Conservation (phyloP, 345 rosid species). For the Nephelium lappaceum region DNA sequence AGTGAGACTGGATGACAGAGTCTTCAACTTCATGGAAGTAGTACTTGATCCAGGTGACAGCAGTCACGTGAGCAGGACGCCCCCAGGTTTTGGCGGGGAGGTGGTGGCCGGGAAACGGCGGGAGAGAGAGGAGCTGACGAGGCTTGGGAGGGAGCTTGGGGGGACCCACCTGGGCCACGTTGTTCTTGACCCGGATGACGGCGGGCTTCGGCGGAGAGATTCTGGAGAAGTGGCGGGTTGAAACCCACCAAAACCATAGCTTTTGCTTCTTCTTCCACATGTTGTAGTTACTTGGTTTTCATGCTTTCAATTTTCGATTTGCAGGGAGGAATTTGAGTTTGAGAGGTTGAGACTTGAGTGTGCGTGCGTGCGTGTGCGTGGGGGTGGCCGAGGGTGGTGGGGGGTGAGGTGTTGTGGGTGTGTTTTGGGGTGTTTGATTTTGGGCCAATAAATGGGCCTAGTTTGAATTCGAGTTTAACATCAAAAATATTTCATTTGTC, state of each 20-base stretch:
- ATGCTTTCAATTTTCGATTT: not conserved
- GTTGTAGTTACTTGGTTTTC: not conserved
- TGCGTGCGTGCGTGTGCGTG: too few relatives aligned
- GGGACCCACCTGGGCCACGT: slow-evolving; percentile 56
- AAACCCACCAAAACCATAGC: not conserved
- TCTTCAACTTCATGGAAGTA: slow-evolving; percentile 68
- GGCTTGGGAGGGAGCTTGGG: slow-evolving; percentile 74
- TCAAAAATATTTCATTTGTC: too few relatives aligned
- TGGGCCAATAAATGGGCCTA: too few relatives aligned
- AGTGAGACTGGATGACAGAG: slow-evolving; percentile 66
- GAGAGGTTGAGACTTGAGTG: too few relatives aligned
- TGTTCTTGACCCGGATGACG: slow-evolving; percentile 63
- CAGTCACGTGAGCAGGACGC: slow-evolving; percentile 50
- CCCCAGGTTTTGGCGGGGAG: slow-evolving; percentile 52
- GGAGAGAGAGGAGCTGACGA: slow-evolving; percentile 81
- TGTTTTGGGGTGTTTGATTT: too few relatives aligned
- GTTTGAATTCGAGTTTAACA: too few relatives aligned
- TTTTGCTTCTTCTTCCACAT: not conserved
- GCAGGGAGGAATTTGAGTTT: not conserved
- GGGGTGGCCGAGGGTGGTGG: too few relatives aligned
- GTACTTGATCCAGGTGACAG: slow-evolving; percentile 83
- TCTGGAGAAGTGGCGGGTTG: slow-evolving; percentile 50
- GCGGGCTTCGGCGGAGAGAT: slow-evolving; percentile 53
- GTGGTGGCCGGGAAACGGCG: slow-evolving; percentile 71
- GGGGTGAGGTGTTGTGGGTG: too few relatives aligned